Percentiles rank a stretch among this genome's conserved stretches.
Conservation (phyloP, 129 eudicot genomes). For the Erigeron canadensis region DNA sequence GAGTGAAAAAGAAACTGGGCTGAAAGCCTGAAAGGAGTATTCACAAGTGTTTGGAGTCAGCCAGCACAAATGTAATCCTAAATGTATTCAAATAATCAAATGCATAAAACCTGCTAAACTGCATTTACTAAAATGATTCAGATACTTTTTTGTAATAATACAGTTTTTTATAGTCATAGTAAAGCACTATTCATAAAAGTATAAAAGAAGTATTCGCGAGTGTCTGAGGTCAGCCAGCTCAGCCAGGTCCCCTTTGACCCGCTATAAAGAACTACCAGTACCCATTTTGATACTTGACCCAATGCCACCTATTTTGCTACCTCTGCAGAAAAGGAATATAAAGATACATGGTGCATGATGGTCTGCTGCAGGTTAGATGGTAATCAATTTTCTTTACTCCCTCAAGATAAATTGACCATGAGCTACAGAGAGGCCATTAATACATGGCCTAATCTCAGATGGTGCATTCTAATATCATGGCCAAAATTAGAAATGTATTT, state of each 20-base stretch:
- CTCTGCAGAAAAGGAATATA: too few species aligned
- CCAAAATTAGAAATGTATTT: too few species aligned
- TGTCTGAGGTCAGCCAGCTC: too few species aligned
- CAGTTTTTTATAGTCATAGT: background rate
- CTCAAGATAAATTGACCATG: background rate
- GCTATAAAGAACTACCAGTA: too few species aligned
- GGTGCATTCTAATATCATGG: too few species aligned
- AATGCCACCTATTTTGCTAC: background rate
- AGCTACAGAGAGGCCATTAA: fast-evolving
- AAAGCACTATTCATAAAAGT: background rate
- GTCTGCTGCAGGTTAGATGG: background rate
- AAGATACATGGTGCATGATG: background rate
- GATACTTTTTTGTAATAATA: background rate
- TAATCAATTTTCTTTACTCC: background rate
- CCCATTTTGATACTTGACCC: background rate
- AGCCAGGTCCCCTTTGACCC: too few species aligned
- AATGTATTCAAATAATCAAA: background rate
- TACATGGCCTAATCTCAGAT: too few species aligned
- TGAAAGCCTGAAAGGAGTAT: background rate
- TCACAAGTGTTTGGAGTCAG: too few species aligned
- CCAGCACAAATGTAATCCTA: background rate
- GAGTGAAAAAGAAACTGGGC: background rate
- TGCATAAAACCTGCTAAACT: background rate
- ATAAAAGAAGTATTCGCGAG: too few species aligned
- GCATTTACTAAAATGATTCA: background rate